Base-by-base conservation (phyloP, 495 filamentous ascomycete genomes). In the Corynascus novoguineensis region DNA sequence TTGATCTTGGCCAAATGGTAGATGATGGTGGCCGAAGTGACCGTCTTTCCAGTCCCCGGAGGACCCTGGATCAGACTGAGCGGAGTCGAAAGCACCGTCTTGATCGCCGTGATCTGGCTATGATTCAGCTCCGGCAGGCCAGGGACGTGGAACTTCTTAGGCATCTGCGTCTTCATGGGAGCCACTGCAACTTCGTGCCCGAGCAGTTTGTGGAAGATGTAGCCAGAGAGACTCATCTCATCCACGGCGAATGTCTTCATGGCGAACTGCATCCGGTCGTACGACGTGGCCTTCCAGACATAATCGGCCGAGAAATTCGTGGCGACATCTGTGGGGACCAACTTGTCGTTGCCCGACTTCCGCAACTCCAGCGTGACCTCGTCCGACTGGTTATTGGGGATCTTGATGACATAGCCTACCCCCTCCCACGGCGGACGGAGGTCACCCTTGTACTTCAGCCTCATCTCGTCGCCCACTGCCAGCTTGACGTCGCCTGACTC, bases 211-310 rank as follows among this genome's bases (percentile, higher is more conserved):
- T 99, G 93, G 75, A 97, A 99, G 59, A 99, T 96, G 75, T 97
- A 99, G 42, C 93, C 93, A 22, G 92, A 97, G 50, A 99, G 91
- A 66, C 92, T 97, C 86, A 95, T 89, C 65, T 99, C 93, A 61
- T 99, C 93, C 48, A 99, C 85, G 22, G 93, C 93, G 67, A 99
- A 99, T 0, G 89, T 97, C 80, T 97, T 97, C 93, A 99, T 97
- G 34, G 93, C 93, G 59, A 89, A 83, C 70, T 99, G 93, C 93
- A 99, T 99, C 58, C 93, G 91, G 68, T 99, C 93, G 66, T 97
- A 99, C 0, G 92, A 96, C 1, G 95, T 99, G 21, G 93, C 93
- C 66, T 99, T 99, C 93, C 93, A 99, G 29, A 99, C 93, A 67
- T 99, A 99, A 70, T 99, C 93, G 57, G 92, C 93, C 34, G 87